Conservation (phyloP, 257 asterid genomes). For the Solanum pimpinellifolium region DNA sequence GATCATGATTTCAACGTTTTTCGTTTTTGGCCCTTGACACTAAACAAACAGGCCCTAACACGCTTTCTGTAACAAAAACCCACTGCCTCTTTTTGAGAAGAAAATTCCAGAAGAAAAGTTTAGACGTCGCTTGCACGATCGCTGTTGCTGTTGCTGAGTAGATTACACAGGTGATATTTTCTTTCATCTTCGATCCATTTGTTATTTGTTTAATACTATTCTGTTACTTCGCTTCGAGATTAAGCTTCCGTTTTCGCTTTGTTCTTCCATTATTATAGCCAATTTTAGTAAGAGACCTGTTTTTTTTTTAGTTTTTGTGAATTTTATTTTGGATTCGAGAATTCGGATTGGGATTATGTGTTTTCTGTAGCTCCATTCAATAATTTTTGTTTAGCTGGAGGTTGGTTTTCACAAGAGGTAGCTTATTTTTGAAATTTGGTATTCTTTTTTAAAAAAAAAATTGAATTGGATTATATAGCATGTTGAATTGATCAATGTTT, state of each 20-base stretch:
- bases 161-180: not conserved
- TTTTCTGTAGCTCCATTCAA: not conserved
- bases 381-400: not conserved
- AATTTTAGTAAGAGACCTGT: not conserved
- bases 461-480: not conserved
- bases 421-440: not conserved
- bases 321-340: not conserved
- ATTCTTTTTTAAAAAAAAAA: not conserved
- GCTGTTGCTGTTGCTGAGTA: not conserved
- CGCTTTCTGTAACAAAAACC: slow-evolving; percentile 9
- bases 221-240: slow-evolving; percentile 22
- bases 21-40: not conserved
- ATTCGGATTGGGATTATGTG: not conserved
- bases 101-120: not conserved
- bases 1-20: not conserved
- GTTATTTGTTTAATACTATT: not conserved
- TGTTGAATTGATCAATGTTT: not conserved
- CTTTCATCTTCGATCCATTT: not conserved
- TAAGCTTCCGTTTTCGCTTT: slow-evolving; percentile 15
- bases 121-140: slow-evolving; percentile 56
- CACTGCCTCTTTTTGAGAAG: slow-evolving; percentile 8
- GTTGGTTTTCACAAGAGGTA: not conserved
- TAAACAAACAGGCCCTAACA: not conserved
- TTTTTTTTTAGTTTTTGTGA: not conserved
- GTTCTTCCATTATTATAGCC: slow-evolving; percentile 4